These are phyloP conservation scores for Coemansia asiatica DNA, from an alignment of 192 early-diverging fungal genomes.

Conservation along the genomic window DNA sequence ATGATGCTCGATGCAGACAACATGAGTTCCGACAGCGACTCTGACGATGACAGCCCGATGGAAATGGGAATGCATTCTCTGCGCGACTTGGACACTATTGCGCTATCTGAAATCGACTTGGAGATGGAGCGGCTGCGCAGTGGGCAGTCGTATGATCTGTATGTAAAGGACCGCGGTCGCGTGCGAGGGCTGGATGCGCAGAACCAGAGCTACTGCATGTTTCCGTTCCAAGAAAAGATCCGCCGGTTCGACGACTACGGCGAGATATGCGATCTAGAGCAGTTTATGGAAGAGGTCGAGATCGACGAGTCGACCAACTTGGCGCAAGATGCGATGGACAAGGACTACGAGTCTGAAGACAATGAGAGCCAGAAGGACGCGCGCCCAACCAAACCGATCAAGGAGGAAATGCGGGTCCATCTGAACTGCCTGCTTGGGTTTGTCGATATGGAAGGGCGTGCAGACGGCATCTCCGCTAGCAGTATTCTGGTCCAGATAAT, in stretches of 20 bases:
- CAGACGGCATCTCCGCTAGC: conserved; percentile 81
- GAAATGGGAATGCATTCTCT: conserved; percentile 44
- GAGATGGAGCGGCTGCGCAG: conserved; percentile 54
- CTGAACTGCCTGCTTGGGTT: conserved; percentile 76
- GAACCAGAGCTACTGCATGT: conserved; percentile 81
- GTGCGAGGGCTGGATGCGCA: conserved; percentile 77
- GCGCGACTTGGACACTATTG: conserved; percentile 54
- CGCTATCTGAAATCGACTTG: conserved; percentile 51
- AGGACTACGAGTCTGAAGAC: conserved; percentile 26
- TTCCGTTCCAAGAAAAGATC: conserved; percentile 79
- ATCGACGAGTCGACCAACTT: conserved; percentile 34
- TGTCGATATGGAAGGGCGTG: conserved; percentile 90
- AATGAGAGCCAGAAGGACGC: conserved; percentile 30
- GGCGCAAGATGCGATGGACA: conserved; percentile 31
- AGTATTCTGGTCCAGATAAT: conserved; percentile 69
- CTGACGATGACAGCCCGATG: conserved; percentile 25
- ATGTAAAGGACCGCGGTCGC: conserved; percentile 74
- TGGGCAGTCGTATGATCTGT: conserved; percentile 73
- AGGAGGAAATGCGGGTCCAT: conserved; percentile 57
- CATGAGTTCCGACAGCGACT: conserved; percentile 40
- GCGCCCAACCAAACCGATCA: conserved; percentile 78
- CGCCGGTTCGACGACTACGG: conserved; percentile 93
- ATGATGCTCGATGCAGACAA: conserved; percentile 83
- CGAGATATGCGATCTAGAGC: conserved; percentile 70
- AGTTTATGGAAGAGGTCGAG: conserved; percentile 52